Evolutionary conservation across 1,139 yeast species (phyloP), one percentile per base, ranked within the genome.

Genomic region (Pichia sp.): DNA sequence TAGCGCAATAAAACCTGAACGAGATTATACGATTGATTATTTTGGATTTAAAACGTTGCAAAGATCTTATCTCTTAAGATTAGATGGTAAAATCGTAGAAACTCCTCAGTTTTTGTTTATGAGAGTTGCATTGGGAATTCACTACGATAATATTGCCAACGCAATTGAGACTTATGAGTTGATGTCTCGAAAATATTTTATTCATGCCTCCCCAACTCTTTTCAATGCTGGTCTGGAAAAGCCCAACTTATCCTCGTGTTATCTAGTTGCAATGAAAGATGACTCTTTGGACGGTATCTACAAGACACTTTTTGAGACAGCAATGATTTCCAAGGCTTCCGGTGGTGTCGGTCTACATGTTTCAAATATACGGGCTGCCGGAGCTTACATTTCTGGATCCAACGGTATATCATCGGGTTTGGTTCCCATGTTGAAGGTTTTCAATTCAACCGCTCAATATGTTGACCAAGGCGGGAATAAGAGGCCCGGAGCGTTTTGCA

Each of bases 391-490:
- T 40, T 66, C 77, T 4, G 73, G 78, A 38, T 66, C 81, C 7
- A 74, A 74, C 57, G 82, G 81, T 31, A 67, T 68, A 4, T 73
- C 81, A 4, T 73, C 68, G 55, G 82, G 82, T 26, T 61, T 77
- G 39, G 73, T 76, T 27, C 82, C 82, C 1, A 75, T 77, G 81
- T 61, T 77, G 16, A 68, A 76, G 51, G 81, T 76, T 26, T 76
- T 76, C 61, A 76, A 77, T 56, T 71, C 75, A 55, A 75, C 81
- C 6, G 80, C 82, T 23, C 68, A 79, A 55, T 76, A 75, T 53
- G 82, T 77, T 29, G 81, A 77, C 52, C 82, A 77, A 57, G 82
- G 82, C 33, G 81, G 81, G 32, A 76, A 76, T 54, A 76, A 76
- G 59, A 60, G 82, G 52, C 82, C 82, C 0, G 81, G 82, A 38